Evolutionary conservation across 129 eudicot genomes (phyloP).

Genomic region (Pseudognaphalium luteoalbum): DNA sequence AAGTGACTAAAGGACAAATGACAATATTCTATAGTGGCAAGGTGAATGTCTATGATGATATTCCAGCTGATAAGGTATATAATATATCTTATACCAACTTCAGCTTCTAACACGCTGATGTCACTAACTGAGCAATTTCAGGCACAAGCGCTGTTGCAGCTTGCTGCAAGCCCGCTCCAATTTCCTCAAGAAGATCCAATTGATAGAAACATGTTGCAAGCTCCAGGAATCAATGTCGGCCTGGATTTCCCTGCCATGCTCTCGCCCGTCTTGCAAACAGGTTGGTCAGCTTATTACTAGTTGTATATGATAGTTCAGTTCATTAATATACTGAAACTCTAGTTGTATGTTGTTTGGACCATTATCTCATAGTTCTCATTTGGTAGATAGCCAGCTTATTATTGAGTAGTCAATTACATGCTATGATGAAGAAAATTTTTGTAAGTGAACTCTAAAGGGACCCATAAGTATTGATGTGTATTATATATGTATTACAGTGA

Average conservation of each 20-base stretch:
- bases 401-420: neutral
- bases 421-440: neutral
- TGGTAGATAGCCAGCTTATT: neutral
- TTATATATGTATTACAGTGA: slow-evolving; percentile 43
- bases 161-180: slow-evolving; percentile 82
- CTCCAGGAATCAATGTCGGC: slow-evolving; percentile 31
- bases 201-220: slow-evolving; percentile 43
- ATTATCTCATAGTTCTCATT: neutral
- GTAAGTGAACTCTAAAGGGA: neutral
- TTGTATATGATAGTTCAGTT: neutral
- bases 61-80: slow-evolving; percentile 75
- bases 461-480: slow-evolving; percentile 14
- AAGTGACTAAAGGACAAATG: slow-evolving; percentile 61
- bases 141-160: slow-evolving; percentile 80
- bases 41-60: slow-evolving; percentile 79
- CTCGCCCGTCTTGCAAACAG: slow-evolving; percentile 49
- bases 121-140: slow-evolving; percentile 40
- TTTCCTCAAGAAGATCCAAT: slow-evolving; percentile 53
- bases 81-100: slow-evolving; percentile 29
- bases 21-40: slow-evolving; percentile 79
- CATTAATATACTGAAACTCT: neutral
- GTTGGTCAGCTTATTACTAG: slow-evolving; percentile 21
- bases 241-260: slow-evolving; percentile 33
- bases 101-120: slow-evolving; percentile 30
- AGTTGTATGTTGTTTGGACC: neutral